Percentiles rank a stretch among this genome's conserved stretches.
Evolutionary conservation across 225 moss, liverwort and hornwort genomes (phyloP).

Genomic region (Sphagnum contortum): DNA sequence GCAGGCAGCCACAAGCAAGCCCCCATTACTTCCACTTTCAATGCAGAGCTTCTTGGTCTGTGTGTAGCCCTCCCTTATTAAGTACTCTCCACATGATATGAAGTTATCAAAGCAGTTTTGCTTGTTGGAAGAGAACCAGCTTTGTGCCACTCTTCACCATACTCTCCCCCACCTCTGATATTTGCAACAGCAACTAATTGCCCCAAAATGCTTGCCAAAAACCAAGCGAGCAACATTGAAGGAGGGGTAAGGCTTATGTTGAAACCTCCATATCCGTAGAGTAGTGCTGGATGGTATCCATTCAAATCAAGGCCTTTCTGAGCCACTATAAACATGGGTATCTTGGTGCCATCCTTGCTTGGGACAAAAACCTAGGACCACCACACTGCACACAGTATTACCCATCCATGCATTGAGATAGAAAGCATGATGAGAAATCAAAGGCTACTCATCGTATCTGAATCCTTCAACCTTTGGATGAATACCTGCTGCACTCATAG

Average conservation of each 20-base stretch:
- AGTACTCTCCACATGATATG: constrained; percentile 64
- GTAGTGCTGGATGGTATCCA: constrained; percentile 50
- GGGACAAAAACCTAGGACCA: constrained; percentile 49
- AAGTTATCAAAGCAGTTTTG: constrained; percentile 91
- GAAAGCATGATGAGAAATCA: neutral
- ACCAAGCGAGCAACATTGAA: constrained; percentile 57
- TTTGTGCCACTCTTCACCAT: constrained; percentile 93
- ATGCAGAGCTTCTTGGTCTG: constrained; percentile 59
- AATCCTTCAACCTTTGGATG: no score
- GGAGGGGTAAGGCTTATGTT: constrained; percentile 79
- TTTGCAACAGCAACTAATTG: constrained; percentile 64
- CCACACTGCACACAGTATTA: neutral
- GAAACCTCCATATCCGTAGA: constrained; percentile 84
- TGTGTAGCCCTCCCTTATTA: constrained; percentile 44
- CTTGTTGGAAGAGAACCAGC: constrained; percentile 65
- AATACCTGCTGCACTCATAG: no score
- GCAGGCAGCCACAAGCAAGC: constrained; percentile 76
- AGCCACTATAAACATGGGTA: constrained; percentile 71
- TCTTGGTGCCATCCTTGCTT: constrained; percentile 60
- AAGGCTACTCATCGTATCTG: no score
- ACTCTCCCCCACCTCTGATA: constrained; percentile 80
- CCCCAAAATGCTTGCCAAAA: constrained; percentile 59
- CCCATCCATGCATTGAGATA: neutral
- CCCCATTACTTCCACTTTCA: constrained; percentile 87
- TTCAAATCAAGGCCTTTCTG: constrained; percentile 31